Conservation (phyloP, 164 flowering plant genomes). For the Vitis labrusca region DNA sequence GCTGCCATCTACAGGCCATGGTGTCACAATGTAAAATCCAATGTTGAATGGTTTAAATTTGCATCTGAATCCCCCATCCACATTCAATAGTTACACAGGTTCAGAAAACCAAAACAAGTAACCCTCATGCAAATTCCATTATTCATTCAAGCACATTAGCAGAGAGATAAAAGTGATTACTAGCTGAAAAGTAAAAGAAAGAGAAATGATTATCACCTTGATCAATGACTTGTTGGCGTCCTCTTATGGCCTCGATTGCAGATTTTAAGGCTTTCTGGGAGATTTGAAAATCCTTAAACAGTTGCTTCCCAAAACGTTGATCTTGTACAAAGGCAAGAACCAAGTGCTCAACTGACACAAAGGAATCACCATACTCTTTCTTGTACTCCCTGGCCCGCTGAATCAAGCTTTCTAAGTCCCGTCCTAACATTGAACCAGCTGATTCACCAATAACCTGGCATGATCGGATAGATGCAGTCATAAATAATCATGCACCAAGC, state of each 20-base stretch:
- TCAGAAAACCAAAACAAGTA: too few species aligned
- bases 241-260: conserved; percentile 82
- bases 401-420: conserved; percentile 83
- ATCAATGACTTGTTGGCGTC: conserved; percentile 85
- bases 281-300: conserved; percentile 79
- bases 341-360: conserved; percentile 92
- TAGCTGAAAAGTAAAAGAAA: neutral
- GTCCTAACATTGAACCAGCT: conserved; percentile 92
- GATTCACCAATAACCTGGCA: conserved; percentile 80
- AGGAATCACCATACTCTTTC: conserved; percentile 89
- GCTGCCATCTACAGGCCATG: too few species aligned
- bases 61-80: too few species aligned
- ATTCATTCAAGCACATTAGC: too few species aligned
- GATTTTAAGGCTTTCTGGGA: conserved; percentile 54
- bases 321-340: conserved; percentile 82
- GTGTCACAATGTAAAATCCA: too few species aligned
- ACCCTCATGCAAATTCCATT: too few species aligned
- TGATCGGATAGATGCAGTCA: neutral
- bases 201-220: conserved; percentile 54
- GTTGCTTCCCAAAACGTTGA: conserved; percentile 84
- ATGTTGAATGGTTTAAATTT: too few species aligned
- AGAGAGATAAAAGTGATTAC: too few species aligned
- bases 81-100: too few species aligned
- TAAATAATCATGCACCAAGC: too few species aligned
- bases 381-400: conserved; percentile 79